A percentile compares a stretch with the other conserved stretches of the same genome.
phyloP scores from a whole-genome alignment of 305 asterid species.

The Rubia tinctorum region DNA sequence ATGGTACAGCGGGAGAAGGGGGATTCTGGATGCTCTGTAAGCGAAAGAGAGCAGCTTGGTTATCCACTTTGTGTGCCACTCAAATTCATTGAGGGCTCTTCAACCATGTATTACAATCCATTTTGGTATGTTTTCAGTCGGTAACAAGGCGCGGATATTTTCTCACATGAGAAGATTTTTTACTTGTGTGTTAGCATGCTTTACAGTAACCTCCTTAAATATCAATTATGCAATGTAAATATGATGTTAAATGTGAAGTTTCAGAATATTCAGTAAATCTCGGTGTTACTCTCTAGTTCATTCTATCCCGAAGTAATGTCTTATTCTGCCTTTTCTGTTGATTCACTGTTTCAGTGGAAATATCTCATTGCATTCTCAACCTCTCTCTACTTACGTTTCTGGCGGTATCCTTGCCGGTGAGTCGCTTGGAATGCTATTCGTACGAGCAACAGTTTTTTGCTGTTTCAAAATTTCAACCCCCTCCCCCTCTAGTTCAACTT shows the following conservation, averaged over 20 bases:
- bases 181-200: neutral
- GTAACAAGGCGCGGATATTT: neutral
- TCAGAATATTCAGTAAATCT: neutral
- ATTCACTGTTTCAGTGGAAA: conserved; percentile 56
- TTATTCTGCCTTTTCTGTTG: neutral
- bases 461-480: neutral
- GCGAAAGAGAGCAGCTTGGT: conserved; percentile 41
- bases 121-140: conserved; percentile 57
- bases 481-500: neutral
- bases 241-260: neutral
- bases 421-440: conserved; percentile 14
- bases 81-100: conserved; percentile 56
- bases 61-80: conserved; percentile 85
- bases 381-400: conserved; percentile 47
- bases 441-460: neutral
- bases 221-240: neutral
- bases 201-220: neutral
- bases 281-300: neutral
- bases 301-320: neutral
- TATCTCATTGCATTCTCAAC: conserved; percentile 55
- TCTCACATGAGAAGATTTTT: neutral
- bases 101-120: conserved; percentile 81
- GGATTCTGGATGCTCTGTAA: conserved; percentile 36
- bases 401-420: conserved; percentile 99
- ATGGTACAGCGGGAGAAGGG: conserved; percentile 91